Base-by-base conservation (phyloP, 371 early-diverging fungal genomes). In the Phascolomyces articulosus region DNA sequence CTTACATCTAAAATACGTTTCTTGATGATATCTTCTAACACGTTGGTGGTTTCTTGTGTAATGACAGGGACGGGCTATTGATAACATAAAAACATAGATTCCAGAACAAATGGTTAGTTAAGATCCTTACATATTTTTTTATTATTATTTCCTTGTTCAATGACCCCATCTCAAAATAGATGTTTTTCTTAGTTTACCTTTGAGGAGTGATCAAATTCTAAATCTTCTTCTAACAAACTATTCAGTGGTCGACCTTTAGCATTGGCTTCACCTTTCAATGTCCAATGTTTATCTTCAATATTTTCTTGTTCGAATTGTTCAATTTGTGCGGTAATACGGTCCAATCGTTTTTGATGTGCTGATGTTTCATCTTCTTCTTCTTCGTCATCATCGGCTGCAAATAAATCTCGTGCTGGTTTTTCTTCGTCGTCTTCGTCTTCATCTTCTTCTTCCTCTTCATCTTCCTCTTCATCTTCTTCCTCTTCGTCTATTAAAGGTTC, bases 21-120 rank as follows among this genome's bases (percentile, higher is more conserved):
- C 77, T 92, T 93, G 77, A 98, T 98, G 65, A 96, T 73, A 28
- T 95, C 96, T 72, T 97, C 98, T 28, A 98, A 84, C 10, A 93
- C 85, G 64, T 83, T 75, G 0, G 98, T 97, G 2, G 85, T 80
- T 75, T 97, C 96, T 71, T 95, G 93, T 0, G 98, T 97, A 54
- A 96, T 91, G 16, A 97, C 92, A 6, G 98, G 98, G 0, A 95
- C 95, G 18, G 98, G 96, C 83, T 89, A 63, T 20, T n/a, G n/a
- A n/a, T n/a, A n/a, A n/a, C n/a, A n/a, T n/a, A n/a, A n/a, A n/a
- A n/a, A n/a, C n/a, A n/a, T n/a, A n/a, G n/a, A n/a, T n/a, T n/a
- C n/a, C n/a, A n/a, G n/a, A n/a, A n/a, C n/a, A n/a, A n/a, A n/a
- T n/a, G n/a, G n/a, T n/a, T n/a, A n/a, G n/a, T n/a, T n/a, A n/a